Evolutionary conservation across 2,329 filamentous ascomycete species (phyloP).

Genomic region (Boeremia exigua): DNA sequence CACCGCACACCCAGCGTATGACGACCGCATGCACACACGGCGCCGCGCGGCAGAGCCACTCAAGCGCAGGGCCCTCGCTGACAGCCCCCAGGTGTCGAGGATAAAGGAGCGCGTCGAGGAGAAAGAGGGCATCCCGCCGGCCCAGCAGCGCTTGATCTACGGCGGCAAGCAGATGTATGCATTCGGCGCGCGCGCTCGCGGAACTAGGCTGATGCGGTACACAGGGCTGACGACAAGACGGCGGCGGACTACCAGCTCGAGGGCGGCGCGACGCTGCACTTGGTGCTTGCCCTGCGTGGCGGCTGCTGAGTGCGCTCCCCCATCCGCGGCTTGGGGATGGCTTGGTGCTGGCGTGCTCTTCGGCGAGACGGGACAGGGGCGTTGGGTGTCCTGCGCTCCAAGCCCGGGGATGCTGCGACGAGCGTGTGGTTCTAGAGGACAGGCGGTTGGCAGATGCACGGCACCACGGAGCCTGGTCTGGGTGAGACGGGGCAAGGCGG

Average conservation of each 20-base stretch:
- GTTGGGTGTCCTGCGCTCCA: neutral
- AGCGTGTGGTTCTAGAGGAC: neutral
- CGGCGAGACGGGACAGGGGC: neutral
- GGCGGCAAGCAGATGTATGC: slow-evolving; percentile 95
- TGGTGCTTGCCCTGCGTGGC: slow-evolving; percentile 92
- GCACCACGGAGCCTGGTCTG: neutral
- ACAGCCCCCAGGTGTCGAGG: slow-evolving; percentile 72
- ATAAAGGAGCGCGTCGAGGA: slow-evolving; percentile 99
- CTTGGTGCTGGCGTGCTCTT: slow-evolving; percentile 1
- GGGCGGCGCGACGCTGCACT: slow-evolving; percentile 89
- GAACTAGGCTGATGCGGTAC: slow-evolving; percentile 9
- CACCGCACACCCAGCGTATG: neutral
- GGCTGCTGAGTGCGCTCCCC: slow-evolving; percentile 54
- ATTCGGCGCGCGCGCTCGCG: neutral
- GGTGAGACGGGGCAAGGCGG: neutral
- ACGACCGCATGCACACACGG: neutral
- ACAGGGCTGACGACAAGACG: slow-evolving; percentile 92
- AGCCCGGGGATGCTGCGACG: neutral
- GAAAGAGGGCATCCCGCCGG: slow-evolving; percentile 97
- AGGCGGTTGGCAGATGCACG: too few species aligned
- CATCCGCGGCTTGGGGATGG: neutral
- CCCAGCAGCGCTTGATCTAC: slow-evolving; percentile 94
- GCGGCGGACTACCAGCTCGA: slow-evolving; percentile 89
- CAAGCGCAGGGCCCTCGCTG: slow-evolving; percentile 3
- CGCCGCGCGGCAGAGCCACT: neutral